phyloP scores from a whole-genome alignment of 192 early-diverging fungal species.

The Lobosporangium transversale region DNA sequence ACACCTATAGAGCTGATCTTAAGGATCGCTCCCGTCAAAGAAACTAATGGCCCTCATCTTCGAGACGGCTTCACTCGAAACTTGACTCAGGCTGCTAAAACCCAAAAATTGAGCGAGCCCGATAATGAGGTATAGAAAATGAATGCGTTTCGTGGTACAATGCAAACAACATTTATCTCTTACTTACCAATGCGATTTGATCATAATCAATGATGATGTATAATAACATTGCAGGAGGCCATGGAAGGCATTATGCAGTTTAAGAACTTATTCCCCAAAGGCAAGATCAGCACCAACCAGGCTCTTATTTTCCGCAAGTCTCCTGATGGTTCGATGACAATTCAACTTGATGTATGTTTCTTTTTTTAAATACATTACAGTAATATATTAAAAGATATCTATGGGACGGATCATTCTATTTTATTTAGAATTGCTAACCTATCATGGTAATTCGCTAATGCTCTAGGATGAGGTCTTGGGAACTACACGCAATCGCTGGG shows the following conservation, averaged over 20 bases:
- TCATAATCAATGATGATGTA: neutral
- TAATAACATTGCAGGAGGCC: conserved; percentile 44
- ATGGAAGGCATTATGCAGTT: conserved; percentile 62
- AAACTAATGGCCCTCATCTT: conserved; percentile 64
- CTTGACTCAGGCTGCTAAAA: conserved; percentile 56
- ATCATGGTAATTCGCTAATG: no score
- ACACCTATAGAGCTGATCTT: conserved; percentile 17
- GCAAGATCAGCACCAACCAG: conserved; percentile 56
- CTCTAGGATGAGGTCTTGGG: conserved; percentile 58
- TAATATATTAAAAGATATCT: no score
- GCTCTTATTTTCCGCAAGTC: conserved; percentile 57
- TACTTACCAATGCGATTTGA: neutral
- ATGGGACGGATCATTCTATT: no score
- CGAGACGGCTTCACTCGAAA: conserved; percentile 65
- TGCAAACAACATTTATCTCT: neutral
- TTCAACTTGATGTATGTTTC: conserved; percentile 56
- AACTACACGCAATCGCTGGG: conserved; percentile 56
- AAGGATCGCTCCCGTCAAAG: conserved; percentile 52
- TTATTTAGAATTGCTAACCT: no score
- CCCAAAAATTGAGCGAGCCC: conserved; percentile 46
- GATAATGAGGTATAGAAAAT: conserved; percentile 47
- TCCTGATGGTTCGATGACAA: conserved; percentile 49
- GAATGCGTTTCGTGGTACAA: neutral
- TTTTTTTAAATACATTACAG: no score
- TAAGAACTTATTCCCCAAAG: conserved; percentile 60